Evolutionary conservation across 1,284 basidiomycete genomes (phyloP), one percentile per base, ranked within the genome.

Genomic region (Schizopora paradoxa): DNA sequence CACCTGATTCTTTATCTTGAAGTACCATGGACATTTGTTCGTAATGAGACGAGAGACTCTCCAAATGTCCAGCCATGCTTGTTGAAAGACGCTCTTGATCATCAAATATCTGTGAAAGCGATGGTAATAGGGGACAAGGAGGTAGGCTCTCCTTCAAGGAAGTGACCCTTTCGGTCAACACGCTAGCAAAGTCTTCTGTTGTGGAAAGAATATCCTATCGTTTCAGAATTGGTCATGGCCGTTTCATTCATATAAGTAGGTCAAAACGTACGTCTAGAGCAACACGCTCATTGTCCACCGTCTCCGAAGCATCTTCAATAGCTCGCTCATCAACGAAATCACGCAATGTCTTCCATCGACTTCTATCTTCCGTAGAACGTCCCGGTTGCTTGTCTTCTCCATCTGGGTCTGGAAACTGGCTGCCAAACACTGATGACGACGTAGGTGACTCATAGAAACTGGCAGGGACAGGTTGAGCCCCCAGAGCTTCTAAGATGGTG

Each of bases 301-400:
- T 70, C 44, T 89, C 86, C 41, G 84, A 58, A 14, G 79, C 71
- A 45, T 85, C 80, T 47, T 90, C 86, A 34, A 90, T 80, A 6
- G 77, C 81, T 26, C 78, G 72, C 54, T 89, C 87, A 56, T 88
- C 84, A 22, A 88, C 82, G 62, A 90, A 90, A 58, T 89, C 86
- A 25, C 87, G 71, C 35, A 90, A 57, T 0, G 82, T 85, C 69
- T 87, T 90, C 86, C 87, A 90, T 35, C 66, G 69, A 31, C 66
- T 70, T 47, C 79, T 66, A 52, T 85, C 80, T 19, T 60, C 55
- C 7, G 19, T 23, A n/a, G 34, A 16, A 4, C 10, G 18, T 3
- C 25, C 29, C 22, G 34, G 25, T n/a, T 33, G 43, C 3, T 26
- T 28, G 21, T 26, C 36, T 23, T 60, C 62, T 35, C 55, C 59